Percentiles rank a stretch among this genome's conserved stretches.
phyloP scores from a whole-genome alignment of 225 moss, liverwort and hornwort genomes.

The Takakia lepidozioides region DNA sequence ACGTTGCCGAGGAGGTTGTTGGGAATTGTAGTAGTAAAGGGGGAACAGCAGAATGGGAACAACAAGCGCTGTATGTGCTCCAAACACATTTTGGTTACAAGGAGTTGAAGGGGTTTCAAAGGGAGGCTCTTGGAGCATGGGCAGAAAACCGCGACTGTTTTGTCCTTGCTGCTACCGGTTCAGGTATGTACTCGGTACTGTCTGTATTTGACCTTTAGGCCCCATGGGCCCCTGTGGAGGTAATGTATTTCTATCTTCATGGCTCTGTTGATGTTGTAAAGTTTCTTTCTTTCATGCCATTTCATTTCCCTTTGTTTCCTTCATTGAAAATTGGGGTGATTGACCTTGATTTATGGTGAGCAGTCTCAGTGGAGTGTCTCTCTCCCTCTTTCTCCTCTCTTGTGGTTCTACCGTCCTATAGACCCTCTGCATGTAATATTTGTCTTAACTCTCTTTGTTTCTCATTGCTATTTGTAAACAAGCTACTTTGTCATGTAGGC shows the following conservation, averaged over 20 bases:
- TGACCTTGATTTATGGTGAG: no score
- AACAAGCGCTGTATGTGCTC: slow-evolving; percentile 35
- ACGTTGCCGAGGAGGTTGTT: slow-evolving; percentile 25
- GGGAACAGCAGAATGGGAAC: slow-evolving; percentile 48
- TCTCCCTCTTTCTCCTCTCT: no score
- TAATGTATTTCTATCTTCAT: no score
- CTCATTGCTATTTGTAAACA: neutral
- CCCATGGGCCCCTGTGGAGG: no score
- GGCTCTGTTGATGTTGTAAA: no score
- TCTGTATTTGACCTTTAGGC: no score
- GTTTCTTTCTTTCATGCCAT: no score
- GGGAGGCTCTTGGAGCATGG: slow-evolving; percentile 71
- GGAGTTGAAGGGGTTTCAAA: slow-evolving; percentile 54
- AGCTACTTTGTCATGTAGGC: slow-evolving; percentile 29
- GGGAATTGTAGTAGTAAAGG: slow-evolving; percentile 18
- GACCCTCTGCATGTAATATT: slow-evolving; percentile 1
- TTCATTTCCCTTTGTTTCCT: no score
- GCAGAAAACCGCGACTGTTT: slow-evolving; percentile 69
- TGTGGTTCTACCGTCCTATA: no score
- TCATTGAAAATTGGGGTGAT: no score
- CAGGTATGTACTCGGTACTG: slow-evolving; percentile 41
- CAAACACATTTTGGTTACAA: slow-evolving; percentile 53
- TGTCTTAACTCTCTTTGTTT: neutral
- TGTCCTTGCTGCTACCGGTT: slow-evolving; percentile 79
- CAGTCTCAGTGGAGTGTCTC: no score